Percentiles rank a stretch among this genome's conserved stretches.
Conservation (phyloP, 805 yeast genomes). For the Nakazawaea anatomiae region DNA sequence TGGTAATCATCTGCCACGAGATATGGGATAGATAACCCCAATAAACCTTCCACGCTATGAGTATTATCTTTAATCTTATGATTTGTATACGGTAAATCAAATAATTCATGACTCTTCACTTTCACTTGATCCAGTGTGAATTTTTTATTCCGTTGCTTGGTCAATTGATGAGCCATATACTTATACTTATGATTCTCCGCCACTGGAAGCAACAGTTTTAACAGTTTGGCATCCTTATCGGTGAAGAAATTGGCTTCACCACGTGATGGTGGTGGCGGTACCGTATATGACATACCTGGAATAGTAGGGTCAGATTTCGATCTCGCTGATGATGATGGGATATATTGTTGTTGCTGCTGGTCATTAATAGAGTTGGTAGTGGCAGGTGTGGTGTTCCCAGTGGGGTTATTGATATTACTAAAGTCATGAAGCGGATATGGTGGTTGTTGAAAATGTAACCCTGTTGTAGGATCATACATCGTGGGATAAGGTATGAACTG, state of each 20-base stretch:
- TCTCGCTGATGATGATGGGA: not conserved
- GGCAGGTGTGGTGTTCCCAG: too few species aligned
- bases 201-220: constrained; percentile 2
- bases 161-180: not conserved
- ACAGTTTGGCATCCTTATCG: constrained; percentile 3
- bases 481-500: not conserved
- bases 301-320: not conserved
- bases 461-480: not conserved
- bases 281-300: not conserved
- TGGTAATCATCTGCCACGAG: not conserved
- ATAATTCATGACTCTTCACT: constrained; percentile 6
- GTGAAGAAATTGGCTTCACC: constrained; percentile 2
- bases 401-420: not conserved
- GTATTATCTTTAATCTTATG: not conserved
- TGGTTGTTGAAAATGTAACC: not conserved
- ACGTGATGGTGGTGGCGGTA: not conserved
- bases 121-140: constrained; percentile 3
- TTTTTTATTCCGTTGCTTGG: constrained; percentile 7
- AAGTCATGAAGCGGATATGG: not conserved
- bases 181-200: constrained; percentile 8
- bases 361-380: too few species aligned
- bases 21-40: constrained; percentile 10
- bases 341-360: too few species aligned
- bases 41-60: constrained; percentile 4
- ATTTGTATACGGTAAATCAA: constrained; percentile 4